These are phyloP conservation scores for Arachis stenosperma DNA, from an alignment of 306 rosid genomes.

Conservation along the genomic window DNA sequence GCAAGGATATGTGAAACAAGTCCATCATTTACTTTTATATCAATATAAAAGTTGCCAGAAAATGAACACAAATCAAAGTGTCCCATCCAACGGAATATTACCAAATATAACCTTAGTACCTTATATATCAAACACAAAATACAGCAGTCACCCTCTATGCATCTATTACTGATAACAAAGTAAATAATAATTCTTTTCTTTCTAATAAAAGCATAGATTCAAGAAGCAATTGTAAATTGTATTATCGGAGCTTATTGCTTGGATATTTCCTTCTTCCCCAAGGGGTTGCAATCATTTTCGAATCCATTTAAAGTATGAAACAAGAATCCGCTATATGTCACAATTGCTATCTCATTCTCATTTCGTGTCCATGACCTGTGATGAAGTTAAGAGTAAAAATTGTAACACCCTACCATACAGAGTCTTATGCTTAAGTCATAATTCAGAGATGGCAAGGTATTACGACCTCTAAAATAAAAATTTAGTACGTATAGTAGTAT, in stretches of 20 bases:
- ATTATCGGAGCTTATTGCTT: constrained; percentile 56
- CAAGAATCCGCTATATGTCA: constrained; percentile 86
- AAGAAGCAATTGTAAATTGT: background rate
- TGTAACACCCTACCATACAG: too few relatives aligned
- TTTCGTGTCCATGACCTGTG: constrained; percentile 79
- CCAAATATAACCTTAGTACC: background rate
- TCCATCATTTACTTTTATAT: constrained; percentile 23
- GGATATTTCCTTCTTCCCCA: constrained; percentile 75
- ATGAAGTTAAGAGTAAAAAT: constrained; percentile 29
- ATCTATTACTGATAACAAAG: constrained; percentile 15
- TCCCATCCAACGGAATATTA: constrained; percentile 2
- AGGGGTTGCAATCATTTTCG: constrained; percentile 77
- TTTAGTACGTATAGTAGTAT: too few relatives aligned
- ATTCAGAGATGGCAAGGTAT: too few relatives aligned
- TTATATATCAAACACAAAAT: constrained; percentile 27
- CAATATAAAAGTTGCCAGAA: constrained; percentile 31
- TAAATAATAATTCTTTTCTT: background rate
- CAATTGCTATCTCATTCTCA: constrained; percentile 89
- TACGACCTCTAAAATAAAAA: too few relatives aligned
- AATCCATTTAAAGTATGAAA: constrained; percentile 60
- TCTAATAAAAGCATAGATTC: background rate
- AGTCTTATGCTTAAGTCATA: too few relatives aligned
- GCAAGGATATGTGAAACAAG: constrained; percentile 33
- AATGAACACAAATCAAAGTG: constrained; percentile 5
- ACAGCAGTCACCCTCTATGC: constrained; percentile 12